phyloP scores from a whole-genome alignment of 345 rosid genomes.

The Lumnitzera littorea region DNA sequence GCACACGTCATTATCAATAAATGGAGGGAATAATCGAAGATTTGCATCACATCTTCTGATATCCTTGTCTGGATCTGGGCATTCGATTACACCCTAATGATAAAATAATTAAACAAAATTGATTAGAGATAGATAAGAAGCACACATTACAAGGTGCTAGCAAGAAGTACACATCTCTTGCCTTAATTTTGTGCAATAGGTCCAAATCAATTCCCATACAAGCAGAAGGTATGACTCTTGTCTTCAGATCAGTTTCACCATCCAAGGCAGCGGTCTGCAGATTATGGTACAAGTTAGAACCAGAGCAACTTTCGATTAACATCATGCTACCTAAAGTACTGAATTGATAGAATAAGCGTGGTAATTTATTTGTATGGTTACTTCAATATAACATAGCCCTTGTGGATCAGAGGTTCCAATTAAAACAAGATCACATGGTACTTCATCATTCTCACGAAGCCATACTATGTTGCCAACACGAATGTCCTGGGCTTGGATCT shows the following conservation, averaged over 20 bases:
- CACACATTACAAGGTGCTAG: conserved; percentile 3
- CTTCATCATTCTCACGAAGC: conserved; percentile 99
- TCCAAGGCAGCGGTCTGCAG: conserved; percentile 92
- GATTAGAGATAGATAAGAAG: not conserved
- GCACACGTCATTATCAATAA: conserved; percentile 88
- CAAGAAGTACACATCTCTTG: conserved; percentile 16
- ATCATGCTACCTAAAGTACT: not conserved
- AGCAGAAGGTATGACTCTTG: conserved; percentile 80
- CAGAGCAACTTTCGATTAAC: not conserved
- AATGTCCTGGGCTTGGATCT: conserved; percentile 90
- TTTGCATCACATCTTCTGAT: conserved; percentile 98
- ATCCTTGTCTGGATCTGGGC: conserved; percentile 93
- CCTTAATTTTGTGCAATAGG: conserved; percentile 92
- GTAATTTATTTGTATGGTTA: conserved; percentile 11
- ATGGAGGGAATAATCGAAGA: conserved; percentile 91
- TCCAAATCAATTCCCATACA: conserved; percentile 89
- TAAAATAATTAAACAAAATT: conserved; percentile 7
- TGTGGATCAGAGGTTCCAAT: conserved; percentile 91
- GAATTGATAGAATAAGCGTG: no score
- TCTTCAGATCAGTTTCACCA: conserved; percentile 97
- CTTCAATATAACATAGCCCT: conserved; percentile 93
- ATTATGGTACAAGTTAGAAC: not conserved
- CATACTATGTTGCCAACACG: conserved; percentile 86
- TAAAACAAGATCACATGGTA: conserved; percentile 96
- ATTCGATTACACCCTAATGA: conserved; percentile 90